Evolutionary conservation across 2,329 filamentous ascomycete genomes (phyloP).

Genomic region (Metarhizium anisopliae): DNA sequence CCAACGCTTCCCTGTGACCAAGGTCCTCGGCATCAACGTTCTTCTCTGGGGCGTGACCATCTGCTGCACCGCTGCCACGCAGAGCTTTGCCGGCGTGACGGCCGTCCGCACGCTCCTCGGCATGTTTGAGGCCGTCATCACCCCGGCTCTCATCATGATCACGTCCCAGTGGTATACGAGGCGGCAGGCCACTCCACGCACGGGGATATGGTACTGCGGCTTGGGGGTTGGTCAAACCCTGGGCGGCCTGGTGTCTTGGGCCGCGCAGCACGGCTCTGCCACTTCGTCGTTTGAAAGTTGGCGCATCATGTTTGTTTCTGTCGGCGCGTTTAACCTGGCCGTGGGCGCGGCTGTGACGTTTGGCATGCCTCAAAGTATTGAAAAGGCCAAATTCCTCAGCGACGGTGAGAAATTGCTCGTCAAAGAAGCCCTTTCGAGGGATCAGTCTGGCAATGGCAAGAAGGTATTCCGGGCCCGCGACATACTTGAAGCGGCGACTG

Average conservation of each 20-base stretch:
- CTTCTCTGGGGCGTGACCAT: slow-evolving; percentile 28
- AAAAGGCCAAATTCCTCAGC: slow-evolving; percentile 7
- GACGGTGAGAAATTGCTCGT: slow-evolving; percentile 27
- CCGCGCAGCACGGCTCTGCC: slow-evolving; percentile 35
- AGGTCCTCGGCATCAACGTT: slow-evolving; percentile 24
- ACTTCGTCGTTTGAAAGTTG: slow-evolving; percentile 27
- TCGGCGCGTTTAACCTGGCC: slow-evolving; percentile 36
- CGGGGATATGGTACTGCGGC: slow-evolving; percentile 26
- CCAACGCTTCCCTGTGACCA: slow-evolving; percentile 24
- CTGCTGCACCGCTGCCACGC: slow-evolving; percentile 32
- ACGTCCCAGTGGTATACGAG: slow-evolving; percentile 31
- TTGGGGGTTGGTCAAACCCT: slow-evolving; percentile 24
- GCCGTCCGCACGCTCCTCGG: slow-evolving; percentile 36
- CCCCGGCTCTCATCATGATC: slow-evolving; percentile 42
- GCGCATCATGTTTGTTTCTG: slow-evolving; percentile 44
- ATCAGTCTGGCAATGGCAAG: slow-evolving; percentile 29
- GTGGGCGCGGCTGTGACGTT: slow-evolving; percentile 33
- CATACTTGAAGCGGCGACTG: slow-evolving; percentile 30
- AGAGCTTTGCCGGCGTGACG: slow-evolving; percentile 31
- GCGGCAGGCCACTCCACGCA: slow-evolving; percentile 31
- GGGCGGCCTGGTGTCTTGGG: slow-evolving; percentile 39
- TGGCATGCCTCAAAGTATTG: slow-evolving; percentile 30
- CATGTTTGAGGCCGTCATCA: slow-evolving; percentile 37
- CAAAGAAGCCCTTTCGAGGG: slow-evolving; percentile 48
- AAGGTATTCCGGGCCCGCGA: slow-evolving; percentile 30